phyloP scores from a whole-genome alignment of 768 basidiomycete genomes.

The Xerocomus brunneocitrinus region DNA sequence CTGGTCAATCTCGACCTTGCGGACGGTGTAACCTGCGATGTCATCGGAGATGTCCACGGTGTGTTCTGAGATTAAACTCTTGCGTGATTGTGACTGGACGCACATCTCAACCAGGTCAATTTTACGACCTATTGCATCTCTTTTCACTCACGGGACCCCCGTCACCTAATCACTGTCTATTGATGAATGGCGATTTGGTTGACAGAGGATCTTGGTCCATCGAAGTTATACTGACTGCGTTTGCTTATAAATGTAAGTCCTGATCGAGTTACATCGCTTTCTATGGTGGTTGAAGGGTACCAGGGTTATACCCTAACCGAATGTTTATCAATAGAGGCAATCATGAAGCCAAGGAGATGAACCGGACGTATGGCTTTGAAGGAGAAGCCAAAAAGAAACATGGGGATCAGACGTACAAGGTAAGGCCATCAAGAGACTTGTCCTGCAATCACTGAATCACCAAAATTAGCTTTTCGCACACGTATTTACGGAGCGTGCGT shows the following conservation, averaged over 20 bases:
- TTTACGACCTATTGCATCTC: slow-evolving; percentile 89
- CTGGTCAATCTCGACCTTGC: slow-evolving; percentile 71
- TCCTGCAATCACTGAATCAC: slow-evolving; percentile 2
- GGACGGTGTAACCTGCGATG: slow-evolving; percentile 80
- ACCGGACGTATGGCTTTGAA: slow-evolving; percentile 88
- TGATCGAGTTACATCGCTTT: background rate
- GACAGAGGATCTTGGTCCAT: slow-evolving; percentile 96
- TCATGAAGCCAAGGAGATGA: slow-evolving; percentile 98
- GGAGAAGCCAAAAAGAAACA: slow-evolving; percentile 97
- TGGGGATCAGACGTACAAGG: slow-evolving; percentile 93
- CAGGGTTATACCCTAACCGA: slow-evolving; percentile 85
- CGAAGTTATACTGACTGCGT: slow-evolving; percentile 87
- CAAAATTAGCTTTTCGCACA: slow-evolving; percentile 76
- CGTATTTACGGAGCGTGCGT: slow-evolving; percentile 83
- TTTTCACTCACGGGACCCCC: slow-evolving; percentile 84
- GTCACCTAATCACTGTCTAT: slow-evolving; percentile 73
- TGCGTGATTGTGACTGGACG: background rate
- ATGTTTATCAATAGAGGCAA: slow-evolving; percentile 97
- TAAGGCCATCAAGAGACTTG: slow-evolving; percentile 19
- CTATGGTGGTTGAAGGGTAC: slow-evolving; percentile 10
- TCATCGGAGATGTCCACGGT: slow-evolving; percentile 97
- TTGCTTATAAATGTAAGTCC: slow-evolving; percentile 87
- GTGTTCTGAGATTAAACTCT: slow-evolving; percentile 13
- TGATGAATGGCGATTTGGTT: slow-evolving; percentile 96
- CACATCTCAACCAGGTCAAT: slow-evolving; percentile 62